Percentiles rank a stretch among this genome's conserved stretches.
These are phyloP conservation scores for Aspergillus calidoustus DNA, from an alignment of 2,329 filamentous ascomycete species.

Conservation along the genomic window DNA sequence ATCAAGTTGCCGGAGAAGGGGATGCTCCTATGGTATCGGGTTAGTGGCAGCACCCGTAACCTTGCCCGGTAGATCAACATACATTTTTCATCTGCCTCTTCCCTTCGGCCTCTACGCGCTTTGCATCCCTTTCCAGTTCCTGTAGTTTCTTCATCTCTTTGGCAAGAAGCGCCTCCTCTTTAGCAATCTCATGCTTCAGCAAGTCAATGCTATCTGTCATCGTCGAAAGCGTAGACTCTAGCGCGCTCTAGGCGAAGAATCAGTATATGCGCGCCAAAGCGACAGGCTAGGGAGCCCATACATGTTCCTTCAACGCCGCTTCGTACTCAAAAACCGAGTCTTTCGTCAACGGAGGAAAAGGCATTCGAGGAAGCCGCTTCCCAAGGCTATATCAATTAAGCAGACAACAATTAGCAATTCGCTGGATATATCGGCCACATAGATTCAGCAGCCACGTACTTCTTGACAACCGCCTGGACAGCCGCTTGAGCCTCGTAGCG, in stretches of 20 bases:
- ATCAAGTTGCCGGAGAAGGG: slow-evolving; percentile 42
- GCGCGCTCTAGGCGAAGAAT: slow-evolving; percentile 33
- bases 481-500: slow-evolving; percentile 48
- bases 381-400: slow-evolving; percentile 34
- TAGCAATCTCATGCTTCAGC: slow-evolving; percentile 46
- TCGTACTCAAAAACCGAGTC: slow-evolving; percentile 51
- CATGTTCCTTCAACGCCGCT: slow-evolving; percentile 48
- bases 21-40: slow-evolving; percentile 42
- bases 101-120: slow-evolving; percentile 42
- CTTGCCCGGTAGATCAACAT: slow-evolving; percentile 8
- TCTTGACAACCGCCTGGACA: slow-evolving; percentile 46
- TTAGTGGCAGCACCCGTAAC: slow-evolving; percentile 20
- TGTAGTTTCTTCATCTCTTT: slow-evolving; percentile 46
- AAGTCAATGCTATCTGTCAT: slow-evolving; percentile 46
- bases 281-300: slow-evolving; percentile 26
- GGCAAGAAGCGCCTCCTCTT: slow-evolving; percentile 48
- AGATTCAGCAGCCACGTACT: slow-evolving; percentile 34
- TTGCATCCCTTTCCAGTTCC: slow-evolving; percentile 50
- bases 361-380: slow-evolving; percentile 50
- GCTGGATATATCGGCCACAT: not conserved
- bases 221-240: slow-evolving; percentile 47
- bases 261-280: slow-evolving; percentile 11
- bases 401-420: not conserved
- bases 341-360: slow-evolving; percentile 49
- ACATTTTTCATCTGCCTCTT: slow-evolving; percentile 49